Evolutionary conservation across 73 alveolate species (phyloP), one percentile per base, ranked within the genome.

Genomic region (Symbiodinium pilosum): DNA sequence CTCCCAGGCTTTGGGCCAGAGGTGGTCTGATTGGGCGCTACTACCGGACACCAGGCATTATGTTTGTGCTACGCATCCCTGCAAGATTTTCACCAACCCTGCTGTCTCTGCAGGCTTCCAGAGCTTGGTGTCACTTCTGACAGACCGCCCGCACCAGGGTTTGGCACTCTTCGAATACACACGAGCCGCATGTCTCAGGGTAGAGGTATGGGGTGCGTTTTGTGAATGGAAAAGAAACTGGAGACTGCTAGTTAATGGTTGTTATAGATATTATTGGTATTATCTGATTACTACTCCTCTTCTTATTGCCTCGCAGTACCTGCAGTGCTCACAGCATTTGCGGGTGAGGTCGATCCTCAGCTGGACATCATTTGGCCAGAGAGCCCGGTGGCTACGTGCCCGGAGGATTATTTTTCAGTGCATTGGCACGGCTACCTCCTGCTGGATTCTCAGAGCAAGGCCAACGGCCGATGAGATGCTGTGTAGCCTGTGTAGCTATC

Each of bases 291-390:
- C n/a, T n/a, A n/a, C n/a, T n/a, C n/a, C n/a, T n/a, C n/a, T n/a
- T n/a, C n/a, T n/a, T n/a, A n/a, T n/a, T n/a, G n/a, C n/a, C n/a
- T n/a, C n/a, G n/a, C n/a, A n/a, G n/a, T n/a, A n/a, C n/a, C n/a
- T n/a, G n/a, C n/a, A 2, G 8, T 69, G 42, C 30, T 73, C 47
- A 21, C 16, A 3, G 43, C 24, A 3, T 24, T 6, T 30, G 12
- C 26, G 51, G 40, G 30, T 51, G 43, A 88, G 95, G 95, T 88
- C 71, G 95, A 88, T 40, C 95, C 95, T 20, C 34, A 54, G 43
- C 47, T 88, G 95, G 86, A 88, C 95, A 88, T 88, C 95, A 41
- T 88, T 36, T 88, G 95, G 95, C 95, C 95, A 2, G 95, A 88
- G 38, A 59, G 43, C n/a, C 95, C 95, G 2, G 95, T 88, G 86